A percentile compares a stretch with the other conserved stretches of the same genome.
Evolutionary conservation across 2,329 filamentous ascomycete species (phyloP).

Genomic region (Cladobotryum protrusum): DNA sequence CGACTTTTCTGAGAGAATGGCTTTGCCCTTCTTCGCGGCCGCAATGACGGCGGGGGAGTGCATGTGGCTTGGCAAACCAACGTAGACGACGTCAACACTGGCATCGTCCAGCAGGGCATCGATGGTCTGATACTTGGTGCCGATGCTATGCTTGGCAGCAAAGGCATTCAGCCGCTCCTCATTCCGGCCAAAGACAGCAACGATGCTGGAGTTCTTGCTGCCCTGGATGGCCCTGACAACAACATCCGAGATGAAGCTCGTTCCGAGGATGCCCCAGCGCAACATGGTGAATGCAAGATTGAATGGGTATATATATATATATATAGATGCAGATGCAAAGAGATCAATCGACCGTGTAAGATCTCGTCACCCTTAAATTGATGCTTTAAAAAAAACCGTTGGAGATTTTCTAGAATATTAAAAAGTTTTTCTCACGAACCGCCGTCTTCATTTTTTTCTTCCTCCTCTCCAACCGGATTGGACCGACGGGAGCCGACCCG

Average conservation of each 20-base stretch:
- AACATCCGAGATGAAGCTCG: constrained; percentile 24
- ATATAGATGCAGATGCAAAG: not conserved
- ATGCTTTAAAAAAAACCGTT: no score
- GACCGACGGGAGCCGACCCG: no score
- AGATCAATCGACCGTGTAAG: no score
- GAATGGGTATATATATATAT: no score
- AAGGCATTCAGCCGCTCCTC: constrained; percentile 18
- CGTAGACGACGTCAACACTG: constrained; percentile 21
- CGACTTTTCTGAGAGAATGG: constrained; percentile 23
- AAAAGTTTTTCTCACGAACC: no score
- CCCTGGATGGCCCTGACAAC: constrained; percentile 19
- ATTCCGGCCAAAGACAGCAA: constrained; percentile 22
- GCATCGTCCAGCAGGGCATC: constrained; percentile 19
- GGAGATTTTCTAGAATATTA: no score
- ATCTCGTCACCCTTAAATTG: not conserved
- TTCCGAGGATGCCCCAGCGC: constrained; percentile 24
- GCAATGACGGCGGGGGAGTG: constrained; percentile 20
- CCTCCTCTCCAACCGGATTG: no score
- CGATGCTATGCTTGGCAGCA: constrained; percentile 19
- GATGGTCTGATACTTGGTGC: constrained; percentile 15
- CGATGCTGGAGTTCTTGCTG: constrained; percentile 17
- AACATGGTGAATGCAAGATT: constrained; percentile 11
- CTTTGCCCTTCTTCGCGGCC: constrained; percentile 18
- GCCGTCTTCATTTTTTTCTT: no score
- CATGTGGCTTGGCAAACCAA: constrained; percentile 22